A percentile compares a stretch with the other conserved stretches of the same genome.
These are phyloP conservation scores for Pilatotrama ljubarskyi DNA, from an alignment of 768 basidiomycete genomes.

Conservation along the genomic window DNA sequence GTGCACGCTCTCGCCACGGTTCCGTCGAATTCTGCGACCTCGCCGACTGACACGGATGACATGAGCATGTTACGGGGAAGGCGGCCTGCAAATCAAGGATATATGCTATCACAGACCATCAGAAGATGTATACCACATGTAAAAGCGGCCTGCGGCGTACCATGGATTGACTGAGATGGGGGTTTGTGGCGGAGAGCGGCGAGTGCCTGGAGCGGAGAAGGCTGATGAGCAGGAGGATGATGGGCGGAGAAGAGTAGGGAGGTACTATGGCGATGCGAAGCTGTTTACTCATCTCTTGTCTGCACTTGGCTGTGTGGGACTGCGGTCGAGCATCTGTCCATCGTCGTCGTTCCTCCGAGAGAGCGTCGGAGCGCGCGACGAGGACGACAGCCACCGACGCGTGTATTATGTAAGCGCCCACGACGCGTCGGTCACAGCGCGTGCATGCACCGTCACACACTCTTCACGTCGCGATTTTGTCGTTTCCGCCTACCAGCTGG, in stretches of 20 bases:
- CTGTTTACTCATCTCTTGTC: neutral
- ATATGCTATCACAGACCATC: conserved; percentile 38
- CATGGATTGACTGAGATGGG: conserved; percentile 38
- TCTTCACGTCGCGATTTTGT: conserved; percentile 18
- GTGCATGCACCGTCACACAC: conserved; percentile 5
- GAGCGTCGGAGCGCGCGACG: neutral
- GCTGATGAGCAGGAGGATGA: neutral
- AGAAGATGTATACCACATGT: neutral
- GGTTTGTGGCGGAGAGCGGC: conserved; percentile 48
- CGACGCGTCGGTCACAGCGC: conserved; percentile 19
- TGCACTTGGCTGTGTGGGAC: neutral
- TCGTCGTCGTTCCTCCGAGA: conserved; percentile 8
- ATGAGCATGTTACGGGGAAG: conserved; percentile 30
- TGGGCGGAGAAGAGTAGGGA: neutral
- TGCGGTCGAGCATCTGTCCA: neutral
- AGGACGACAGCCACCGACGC: conserved; percentile 1
- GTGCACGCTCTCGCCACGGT: conserved; percentile 43
- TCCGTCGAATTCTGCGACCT: neutral
- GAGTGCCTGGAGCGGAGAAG: conserved; percentile 40
- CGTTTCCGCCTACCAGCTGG: neutral
- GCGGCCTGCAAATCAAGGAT: conserved; percentile 41
- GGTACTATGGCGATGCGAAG: conserved; percentile 22
- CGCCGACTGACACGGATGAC: neutral
- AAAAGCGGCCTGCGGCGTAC: conserved; percentile 30
- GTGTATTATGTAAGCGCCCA: neutral